phyloP scores from a whole-genome alignment of 179 eudicot species.

The Corrigiola litoralis region DNA sequence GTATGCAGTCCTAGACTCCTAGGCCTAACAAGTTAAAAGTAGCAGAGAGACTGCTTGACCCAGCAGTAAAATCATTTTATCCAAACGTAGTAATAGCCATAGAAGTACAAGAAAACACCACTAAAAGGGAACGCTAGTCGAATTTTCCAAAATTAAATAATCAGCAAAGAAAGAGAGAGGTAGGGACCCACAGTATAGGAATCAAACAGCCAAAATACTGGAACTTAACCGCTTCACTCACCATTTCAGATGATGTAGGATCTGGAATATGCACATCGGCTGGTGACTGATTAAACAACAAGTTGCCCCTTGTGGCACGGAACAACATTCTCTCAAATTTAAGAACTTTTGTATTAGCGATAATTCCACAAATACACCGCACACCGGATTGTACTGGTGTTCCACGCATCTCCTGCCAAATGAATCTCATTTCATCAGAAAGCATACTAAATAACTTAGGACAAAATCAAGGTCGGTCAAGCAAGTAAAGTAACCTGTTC shows the following conservation, averaged over 20 bases:
- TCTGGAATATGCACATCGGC: constrained; percentile 81
- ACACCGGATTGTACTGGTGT: constrained; percentile 75
- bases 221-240: constrained; percentile 19
- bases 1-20: no score
- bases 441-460: constrained; percentile 10
- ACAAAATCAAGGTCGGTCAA: constrained; percentile 8
- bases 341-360: constrained; percentile 67
- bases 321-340: constrained; percentile 92
- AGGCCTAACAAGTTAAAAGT: neutral
- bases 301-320: constrained; percentile 97
- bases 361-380: constrained; percentile 88
- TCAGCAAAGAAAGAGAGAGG: neutral
- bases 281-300: constrained; percentile 94
- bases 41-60: neutral
- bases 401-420: constrained; percentile 78
- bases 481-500: constrained; percentile 54
- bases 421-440: constrained; percentile 21
- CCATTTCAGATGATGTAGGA: constrained; percentile 83
- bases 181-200: neutral
- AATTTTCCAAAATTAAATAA: neutral
- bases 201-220: neutral
- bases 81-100: neutral
- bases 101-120: neutral
- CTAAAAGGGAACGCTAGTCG: neutral
- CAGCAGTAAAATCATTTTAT: neutral